phyloP scores from a whole-genome alignment of 805 yeast species.

The Cyberlindnera xylosilytica region DNA sequence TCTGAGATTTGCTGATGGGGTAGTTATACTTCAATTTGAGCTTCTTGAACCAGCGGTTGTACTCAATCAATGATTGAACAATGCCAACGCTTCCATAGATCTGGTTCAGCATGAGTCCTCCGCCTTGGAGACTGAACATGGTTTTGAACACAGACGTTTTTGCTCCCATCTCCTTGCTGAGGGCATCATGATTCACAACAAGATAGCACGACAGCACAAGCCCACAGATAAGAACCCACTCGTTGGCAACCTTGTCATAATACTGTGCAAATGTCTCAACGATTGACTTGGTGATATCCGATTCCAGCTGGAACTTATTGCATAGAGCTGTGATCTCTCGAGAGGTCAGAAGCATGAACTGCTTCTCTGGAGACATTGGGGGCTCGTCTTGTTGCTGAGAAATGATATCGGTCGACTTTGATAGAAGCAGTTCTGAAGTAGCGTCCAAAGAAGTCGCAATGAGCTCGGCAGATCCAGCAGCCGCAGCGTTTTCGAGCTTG shows the following conservation, averaged over 20 bases:
- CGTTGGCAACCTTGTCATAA: slow-evolving; percentile 52
- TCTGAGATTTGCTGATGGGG: slow-evolving; percentile 20
- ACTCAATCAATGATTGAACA: slow-evolving; percentile 50
- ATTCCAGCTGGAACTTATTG: slow-evolving; percentile 62
- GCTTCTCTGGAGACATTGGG: slow-evolving; percentile 25
- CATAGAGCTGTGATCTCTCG: slow-evolving; percentile 47
- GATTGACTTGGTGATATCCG: slow-evolving; percentile 46
- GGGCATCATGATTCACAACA: slow-evolving; percentile 46
- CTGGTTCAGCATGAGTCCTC: slow-evolving; percentile 47
- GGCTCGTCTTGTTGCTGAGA: background rate
- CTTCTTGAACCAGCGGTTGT: slow-evolving; percentile 60
- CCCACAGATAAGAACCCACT: slow-evolving; percentile 72
- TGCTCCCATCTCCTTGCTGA: slow-evolving; percentile 46
- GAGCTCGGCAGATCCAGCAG: too few relatives aligned
- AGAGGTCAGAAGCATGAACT: slow-evolving; percentile 35
- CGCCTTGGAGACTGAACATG: slow-evolving; percentile 51
- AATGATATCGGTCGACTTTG: slow-evolving; percentile 1
- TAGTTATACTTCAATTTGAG: slow-evolving; percentile 43
- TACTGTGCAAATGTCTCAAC: slow-evolving; percentile 48
- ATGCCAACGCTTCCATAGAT: slow-evolving; percentile 51
- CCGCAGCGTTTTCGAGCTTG: background rate
- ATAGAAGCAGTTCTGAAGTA: too few relatives aligned
- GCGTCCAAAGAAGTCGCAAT: too few relatives aligned
- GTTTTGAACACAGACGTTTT: slow-evolving; percentile 46
- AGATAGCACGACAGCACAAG: slow-evolving; percentile 56